These are phyloP conservation scores for Beauveria sp. DNA, from an alignment of 2,329 filamentous ascomycete species.

Conservation along the genomic window DNA sequence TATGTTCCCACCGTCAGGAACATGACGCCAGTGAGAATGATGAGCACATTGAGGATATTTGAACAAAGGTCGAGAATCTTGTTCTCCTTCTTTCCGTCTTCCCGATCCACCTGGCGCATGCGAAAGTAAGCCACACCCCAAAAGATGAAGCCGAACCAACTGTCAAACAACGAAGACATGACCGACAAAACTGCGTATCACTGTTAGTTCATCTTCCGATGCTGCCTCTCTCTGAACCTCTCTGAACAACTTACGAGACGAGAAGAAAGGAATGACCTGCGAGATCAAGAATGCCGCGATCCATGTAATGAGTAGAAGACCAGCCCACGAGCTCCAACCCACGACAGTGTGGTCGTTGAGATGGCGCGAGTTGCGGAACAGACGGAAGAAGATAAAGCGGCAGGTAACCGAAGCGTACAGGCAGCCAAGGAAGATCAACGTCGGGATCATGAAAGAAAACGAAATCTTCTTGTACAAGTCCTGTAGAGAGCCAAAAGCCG, in stretches of 20 bases:
- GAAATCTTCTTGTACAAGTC: conserved; percentile 78
- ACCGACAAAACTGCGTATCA: conserved; percentile 50
- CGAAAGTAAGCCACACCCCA: conserved; percentile 77
- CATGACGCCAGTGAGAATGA: conserved; percentile 70
- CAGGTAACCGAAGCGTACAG: conserved; percentile 85
- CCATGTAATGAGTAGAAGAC: conserved; percentile 65
- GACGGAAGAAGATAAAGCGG: conserved; percentile 84
- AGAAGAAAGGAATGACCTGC: conserved; percentile 90
- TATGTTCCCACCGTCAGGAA: conserved; percentile 82
- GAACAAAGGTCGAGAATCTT: conserved; percentile 42
- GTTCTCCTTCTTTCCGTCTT: conserved; percentile 45
- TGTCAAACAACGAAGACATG: conserved; percentile 86
- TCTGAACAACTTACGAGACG: conserved; percentile 47
- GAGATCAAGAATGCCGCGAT: conserved; percentile 86
- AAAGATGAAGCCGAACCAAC: conserved; percentile 93
- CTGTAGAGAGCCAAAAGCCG: conserved; percentile 77
- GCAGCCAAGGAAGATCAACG: conserved; percentile 84
- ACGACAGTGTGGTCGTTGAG: conserved; percentile 71
- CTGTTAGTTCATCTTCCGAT: background rate
- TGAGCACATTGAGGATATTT: conserved; percentile 59
- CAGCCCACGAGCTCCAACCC: conserved; percentile 73
- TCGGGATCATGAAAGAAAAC: conserved; percentile 94
- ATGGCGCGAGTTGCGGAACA: conserved; percentile 74
- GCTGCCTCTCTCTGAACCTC: background rate
- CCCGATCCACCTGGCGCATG: conserved; percentile 59